Evolutionary conservation across 1,139 yeast species (phyloP), one percentile per base, ranked within the genome.

Genomic region (Citeromyces siamensis): DNA sequence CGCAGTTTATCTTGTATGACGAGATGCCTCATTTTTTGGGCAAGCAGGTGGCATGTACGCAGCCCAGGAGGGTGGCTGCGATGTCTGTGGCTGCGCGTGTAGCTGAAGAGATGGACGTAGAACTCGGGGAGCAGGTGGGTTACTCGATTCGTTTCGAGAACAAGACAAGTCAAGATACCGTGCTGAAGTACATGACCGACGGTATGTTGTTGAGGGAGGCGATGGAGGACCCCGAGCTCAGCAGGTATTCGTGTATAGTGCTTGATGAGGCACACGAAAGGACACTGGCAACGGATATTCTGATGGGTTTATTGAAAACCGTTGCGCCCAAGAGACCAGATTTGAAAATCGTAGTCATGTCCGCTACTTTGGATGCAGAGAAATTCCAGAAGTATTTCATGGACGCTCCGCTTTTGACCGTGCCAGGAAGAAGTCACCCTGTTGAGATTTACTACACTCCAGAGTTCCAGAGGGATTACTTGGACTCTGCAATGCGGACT

Each of bases 221-320:
- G 26, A 88, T 90, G 97, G 93, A 82, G 44, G 98, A 90, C 56
- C 96, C 86, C 47, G 71, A 78, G 43, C 66, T 90, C 53, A 62
- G 64, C 6, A 68, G 81, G 43, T 90, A 90, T 58, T 80, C 94
- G 17, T 88, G 95, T 52, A 82, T 90, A 42, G 86, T 90, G 47
- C 66, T 90, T 43, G 98, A 90, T 69, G 98, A 90, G 64, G 98
- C 98, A 38, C 98, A 90, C 65, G 98, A 90, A 61, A 78, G 98
- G 56, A 90, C 98, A 0, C 66, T 90, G 49, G 88, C 97, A 19
- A 90, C 98, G 1, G 98, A 90, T 71, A 90, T 90, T 41, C 66
- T 90, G 48, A 88, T 90, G 97, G 98, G 98, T 38, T 64, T 90
- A 46, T 62, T 90, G 50, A 90, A 90, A 57, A 84, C 85, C 53